A percentile compares a stretch with the other conserved stretches of the same genome.
Evolutionary conservation across 176 grass and related monocot species (phyloP).

Genomic region (Carex kokanica): DNA sequence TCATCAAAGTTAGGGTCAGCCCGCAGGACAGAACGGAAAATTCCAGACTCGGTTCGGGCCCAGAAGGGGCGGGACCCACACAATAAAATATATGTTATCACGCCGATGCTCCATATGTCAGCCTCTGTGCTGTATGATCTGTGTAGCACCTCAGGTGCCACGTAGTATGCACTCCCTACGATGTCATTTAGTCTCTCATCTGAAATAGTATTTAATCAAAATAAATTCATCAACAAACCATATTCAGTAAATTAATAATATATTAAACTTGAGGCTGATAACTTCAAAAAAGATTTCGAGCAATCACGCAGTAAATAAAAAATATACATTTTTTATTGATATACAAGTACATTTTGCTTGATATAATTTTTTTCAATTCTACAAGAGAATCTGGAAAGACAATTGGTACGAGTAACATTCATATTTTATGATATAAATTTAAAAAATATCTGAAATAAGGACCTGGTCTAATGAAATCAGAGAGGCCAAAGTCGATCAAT

Average conservation of each 20-base stretch:
- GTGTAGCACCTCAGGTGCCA: slow-evolving; percentile 93
- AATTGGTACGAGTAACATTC: neutral
- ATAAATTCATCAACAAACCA: neutral
- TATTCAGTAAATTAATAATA: slow-evolving; percentile 29
- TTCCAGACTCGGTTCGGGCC: slow-evolving; percentile 98
- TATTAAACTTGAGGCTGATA: slow-evolving; percentile 12
- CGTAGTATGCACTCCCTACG: slow-evolving; percentile 97
- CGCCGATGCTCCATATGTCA: slow-evolving; percentile 98
- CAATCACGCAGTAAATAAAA: neutral
- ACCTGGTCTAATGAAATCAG: slow-evolving; percentile 99
- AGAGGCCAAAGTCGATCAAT: slow-evolving; percentile 97
- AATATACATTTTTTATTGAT: neutral
- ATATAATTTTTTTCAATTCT: neutral
- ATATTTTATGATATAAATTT: neutral
- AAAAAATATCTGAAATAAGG: neutral
- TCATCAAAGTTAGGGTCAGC: slow-evolving; percentile 95
- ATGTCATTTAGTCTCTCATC: slow-evolving; percentile 99
- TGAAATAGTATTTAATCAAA: slow-evolving; percentile 44
- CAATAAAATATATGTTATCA: slow-evolving; percentile 94
- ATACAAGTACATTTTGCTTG: neutral
- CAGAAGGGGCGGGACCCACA: slow-evolving; percentile 97
- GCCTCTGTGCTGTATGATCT: slow-evolving; percentile 99
- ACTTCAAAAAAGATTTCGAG: neutral
- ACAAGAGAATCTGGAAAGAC: neutral
- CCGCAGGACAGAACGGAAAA: slow-evolving; percentile 94